Evolutionary conservation across 108 stramenopile genomes (phyloP).

Genomic region (Cyclotella kingstonii): DNA sequence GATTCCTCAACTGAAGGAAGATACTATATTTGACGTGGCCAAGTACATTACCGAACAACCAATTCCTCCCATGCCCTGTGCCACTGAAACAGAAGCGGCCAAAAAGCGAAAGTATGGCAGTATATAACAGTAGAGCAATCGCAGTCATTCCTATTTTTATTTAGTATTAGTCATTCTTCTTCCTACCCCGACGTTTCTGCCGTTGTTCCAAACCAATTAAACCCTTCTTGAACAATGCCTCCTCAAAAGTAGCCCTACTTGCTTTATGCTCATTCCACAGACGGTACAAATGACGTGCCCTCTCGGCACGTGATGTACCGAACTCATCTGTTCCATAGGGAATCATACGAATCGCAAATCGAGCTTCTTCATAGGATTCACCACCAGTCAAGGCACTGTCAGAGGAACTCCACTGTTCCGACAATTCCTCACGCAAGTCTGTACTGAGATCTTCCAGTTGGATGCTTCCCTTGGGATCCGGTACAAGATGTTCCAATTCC

Average conservation of each 20-base stretch:
- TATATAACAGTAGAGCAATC: too few species aligned
- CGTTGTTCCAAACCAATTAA: constrained; percentile 52
- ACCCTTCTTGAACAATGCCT: constrained; percentile 70
- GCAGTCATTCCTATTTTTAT: too few species aligned
- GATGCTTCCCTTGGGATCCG: constrained; percentile 76
- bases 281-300: constrained; percentile 59
- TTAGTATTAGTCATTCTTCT: neutral
- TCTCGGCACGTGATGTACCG: constrained; percentile 48
- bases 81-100: constrained; percentile 37
- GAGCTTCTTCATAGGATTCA: constrained; percentile 22
- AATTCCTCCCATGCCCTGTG: constrained; percentile 40
- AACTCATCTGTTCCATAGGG: constrained; percentile 64
- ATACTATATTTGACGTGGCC: constrained; percentile 28
- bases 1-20: constrained; percentile 30
- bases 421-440: constrained; percentile 36
- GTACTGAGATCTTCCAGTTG: constrained; percentile 50
- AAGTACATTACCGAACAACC: constrained; percentile 18
- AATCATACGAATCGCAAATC: constrained; percentile 64
- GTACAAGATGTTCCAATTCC: constrained; percentile 72
- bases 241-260: constrained; percentile 77
- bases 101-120: constrained; percentile 14
- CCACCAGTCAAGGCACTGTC: neutral
- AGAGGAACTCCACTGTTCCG: constrained; percentile 19
- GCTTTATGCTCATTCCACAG: constrained; percentile 82
- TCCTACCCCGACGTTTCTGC: constrained; percentile 1